These are phyloP conservation scores for Monilinia fructicola DNA, from an alignment of 2,329 filamentous ascomycete species.

Conservation along the genomic window DNA sequence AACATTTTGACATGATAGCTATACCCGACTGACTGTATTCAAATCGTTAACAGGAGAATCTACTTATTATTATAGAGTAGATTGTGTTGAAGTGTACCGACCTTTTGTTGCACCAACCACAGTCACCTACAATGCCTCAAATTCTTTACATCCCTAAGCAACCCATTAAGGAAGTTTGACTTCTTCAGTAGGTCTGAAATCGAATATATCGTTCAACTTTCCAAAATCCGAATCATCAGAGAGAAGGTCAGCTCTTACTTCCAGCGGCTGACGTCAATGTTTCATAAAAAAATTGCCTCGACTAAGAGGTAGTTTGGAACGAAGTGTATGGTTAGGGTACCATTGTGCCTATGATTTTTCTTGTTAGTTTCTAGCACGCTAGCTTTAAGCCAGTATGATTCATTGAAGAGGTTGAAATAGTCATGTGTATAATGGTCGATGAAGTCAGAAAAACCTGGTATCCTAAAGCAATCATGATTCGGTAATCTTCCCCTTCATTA, in stretches of 20 bases:
- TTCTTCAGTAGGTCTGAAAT: constrained; percentile 24
- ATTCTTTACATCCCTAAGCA: not conserved
- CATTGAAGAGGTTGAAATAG: not conserved
- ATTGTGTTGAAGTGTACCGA: not conserved
- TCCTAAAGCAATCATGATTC: constrained; percentile 54
- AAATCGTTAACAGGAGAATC: not conserved
- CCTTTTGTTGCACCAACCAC: not conserved
- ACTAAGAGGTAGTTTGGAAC: constrained; percentile 34
- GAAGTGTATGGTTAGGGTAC: constrained; percentile 37
- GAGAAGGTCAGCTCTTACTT: constrained; percentile 35
- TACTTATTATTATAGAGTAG: not conserved
- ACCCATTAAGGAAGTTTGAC: not conserved
- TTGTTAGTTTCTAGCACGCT: constrained; percentile 5
- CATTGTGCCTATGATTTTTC: constrained; percentile 35
- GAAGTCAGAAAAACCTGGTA: constrained; percentile 7
- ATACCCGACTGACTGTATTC: not conserved
- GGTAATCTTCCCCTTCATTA: constrained; percentile 49
- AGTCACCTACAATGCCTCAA: not conserved
- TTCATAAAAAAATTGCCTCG: constrained; percentile 39
- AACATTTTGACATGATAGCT: not conserved
- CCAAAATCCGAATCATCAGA: constrained; percentile 34
- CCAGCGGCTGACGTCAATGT: constrained; percentile 34
- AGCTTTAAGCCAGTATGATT: not conserved
- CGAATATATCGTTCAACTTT: constrained; percentile 35
- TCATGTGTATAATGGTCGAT: not conserved